Base-by-base conservation (phyloP, 768 basidiomycete genomes). In the Leucosporidium scottii region DNA sequence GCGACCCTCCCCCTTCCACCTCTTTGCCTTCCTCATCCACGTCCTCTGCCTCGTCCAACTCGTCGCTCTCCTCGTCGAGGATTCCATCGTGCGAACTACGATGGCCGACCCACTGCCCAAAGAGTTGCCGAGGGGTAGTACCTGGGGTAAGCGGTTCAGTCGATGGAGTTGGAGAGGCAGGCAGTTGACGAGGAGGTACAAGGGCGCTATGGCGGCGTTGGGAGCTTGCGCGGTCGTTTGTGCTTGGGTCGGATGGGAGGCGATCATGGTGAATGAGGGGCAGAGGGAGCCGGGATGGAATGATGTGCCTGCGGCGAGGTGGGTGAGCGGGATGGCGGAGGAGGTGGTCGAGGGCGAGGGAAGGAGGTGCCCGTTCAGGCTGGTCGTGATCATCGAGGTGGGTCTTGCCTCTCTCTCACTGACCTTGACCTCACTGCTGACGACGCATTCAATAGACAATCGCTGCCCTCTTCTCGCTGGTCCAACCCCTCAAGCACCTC, bases 401-500 rank as follows among this genome's bases (percentile, higher is more conserved):
- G 25, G 59, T 28, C 25, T 36, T 6, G 12, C 3, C 5, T 25
- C 28, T 44, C 36, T 25, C 28, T 59, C 39, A 13, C 39, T 17
- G n/a, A n/a, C n/a, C 15, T 27, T 7, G 8, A 31, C 27, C 55
- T 20, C 6, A 12, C 10, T 57, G 31, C 27, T 36, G 31, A 44
- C 15, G 2, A 1, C 31, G 30, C 12, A 4, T 30, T 28, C 39
- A 6, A 44, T 25, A 59, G 59, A 27, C 27, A 25, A 18, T 59
- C 59, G n/a, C 59, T 15, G 36, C 59, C 36, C 20, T 48, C 20
- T 23, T 59, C 18, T 47, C 17, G 39, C 59, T 48, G 25, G 5
- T 48, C 25, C n/a, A 47, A 47, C 59, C 59, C 8, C 39, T 59
- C 44, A 59, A 59, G 44, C 59, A 59, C 25, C 39, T 59, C 59